Evolutionary conservation across 495 filamentous ascomycete species (phyloP).

Genomic region (Aspergillus sclerotiicarbonarius): DNA sequence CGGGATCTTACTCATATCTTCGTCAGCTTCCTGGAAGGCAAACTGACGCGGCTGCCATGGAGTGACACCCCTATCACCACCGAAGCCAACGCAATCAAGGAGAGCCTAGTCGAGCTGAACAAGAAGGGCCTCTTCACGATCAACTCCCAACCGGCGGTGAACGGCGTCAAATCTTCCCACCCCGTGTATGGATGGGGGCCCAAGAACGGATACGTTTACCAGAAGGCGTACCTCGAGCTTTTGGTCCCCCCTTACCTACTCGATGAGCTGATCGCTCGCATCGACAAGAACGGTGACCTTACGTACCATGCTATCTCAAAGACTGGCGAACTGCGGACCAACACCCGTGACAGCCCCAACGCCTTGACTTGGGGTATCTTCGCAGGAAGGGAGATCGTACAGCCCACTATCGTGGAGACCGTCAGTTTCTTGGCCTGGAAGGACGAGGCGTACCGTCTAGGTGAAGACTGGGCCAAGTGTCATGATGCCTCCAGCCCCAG

Average conservation of each 20-base stretch:
- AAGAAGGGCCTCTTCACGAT: constrained; percentile 85
- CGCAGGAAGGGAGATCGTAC: constrained; percentile 97
- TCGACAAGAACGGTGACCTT: constrained; percentile 73
- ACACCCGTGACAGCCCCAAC: constrained; percentile 80
- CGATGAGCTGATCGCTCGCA: constrained; percentile 72
- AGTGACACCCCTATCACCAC: constrained; percentile 81
- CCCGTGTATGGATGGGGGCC: constrained; percentile 93
- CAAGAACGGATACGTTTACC: constrained; percentile 92
- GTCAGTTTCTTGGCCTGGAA: constrained; percentile 99
- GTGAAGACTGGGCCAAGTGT: constrained; percentile 91
- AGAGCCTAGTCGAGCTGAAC: constrained; percentile 78
- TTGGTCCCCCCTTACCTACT: constrained; percentile 78
- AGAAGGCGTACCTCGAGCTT: constrained; percentile 96
- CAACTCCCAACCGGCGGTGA: constrained; percentile 95
- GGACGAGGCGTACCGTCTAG: constrained; percentile 92
- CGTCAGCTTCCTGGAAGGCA: constrained; percentile 74
- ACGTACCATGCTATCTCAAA: constrained; percentile 93
- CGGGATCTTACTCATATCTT: constrained; percentile 81
- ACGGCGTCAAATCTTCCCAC: constrained; percentile 87
- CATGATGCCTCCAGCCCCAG: constrained; percentile 76
- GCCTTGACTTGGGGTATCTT: constrained; percentile 99
- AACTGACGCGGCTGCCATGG: constrained; percentile 86
- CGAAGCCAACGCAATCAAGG: constrained; percentile 75
- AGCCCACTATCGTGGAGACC: constrained; percentile 98
- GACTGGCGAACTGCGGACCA: constrained; percentile 77